Conservation (phyloP, 768 basidiomycete genomes). For the Flagelloscypha sp. region DNA sequence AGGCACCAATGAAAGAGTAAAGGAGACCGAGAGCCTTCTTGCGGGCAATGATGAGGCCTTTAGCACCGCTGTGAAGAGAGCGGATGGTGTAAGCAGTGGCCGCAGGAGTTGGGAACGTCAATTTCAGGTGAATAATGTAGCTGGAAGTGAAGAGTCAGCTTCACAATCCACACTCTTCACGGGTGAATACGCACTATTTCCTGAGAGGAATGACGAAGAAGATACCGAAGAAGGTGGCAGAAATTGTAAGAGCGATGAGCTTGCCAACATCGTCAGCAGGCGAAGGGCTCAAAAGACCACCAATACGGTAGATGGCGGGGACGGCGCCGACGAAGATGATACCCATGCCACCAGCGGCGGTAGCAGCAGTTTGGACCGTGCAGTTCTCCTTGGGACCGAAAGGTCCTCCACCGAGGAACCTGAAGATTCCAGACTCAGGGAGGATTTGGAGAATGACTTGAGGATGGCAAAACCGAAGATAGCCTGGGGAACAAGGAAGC, state of each 20-base stretch:
- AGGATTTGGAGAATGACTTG: conserved; percentile 43
- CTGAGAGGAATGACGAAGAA: conserved; percentile 61
- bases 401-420: conserved; percentile 41
- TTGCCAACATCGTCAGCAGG: conserved; percentile 47
- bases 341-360: conserved; percentile 49
- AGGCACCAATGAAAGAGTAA: conserved; percentile 36
- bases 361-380: conserved; percentile 38
- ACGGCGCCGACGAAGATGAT: conserved; percentile 53
- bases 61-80: conserved; percentile 44
- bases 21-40: conserved; percentile 49
- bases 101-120: conserved; percentile 57
- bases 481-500: conserved; percentile 20
- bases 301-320: conserved; percentile 53
- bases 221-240: conserved; percentile 51
- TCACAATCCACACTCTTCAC: too few relatives aligned
- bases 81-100: conserved; percentile 62
- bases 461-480: conserved; percentile 57
- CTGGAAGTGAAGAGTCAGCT: too few relatives aligned
- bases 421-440: conserved; percentile 37
- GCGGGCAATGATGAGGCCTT: conserved; percentile 41
- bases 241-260: conserved; percentile 48
- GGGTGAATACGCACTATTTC: too few relatives aligned
- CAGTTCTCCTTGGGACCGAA: conserved; percentile 65
- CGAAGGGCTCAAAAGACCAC: conserved; percentile 32
- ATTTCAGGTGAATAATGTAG: conserved; percentile 55